A percentile compares a stretch with the other conserved stretches of the same genome.
Evolutionary conservation across 331 rosid genomes (phyloP).

Genomic region (Rosa hybrid): DNA sequence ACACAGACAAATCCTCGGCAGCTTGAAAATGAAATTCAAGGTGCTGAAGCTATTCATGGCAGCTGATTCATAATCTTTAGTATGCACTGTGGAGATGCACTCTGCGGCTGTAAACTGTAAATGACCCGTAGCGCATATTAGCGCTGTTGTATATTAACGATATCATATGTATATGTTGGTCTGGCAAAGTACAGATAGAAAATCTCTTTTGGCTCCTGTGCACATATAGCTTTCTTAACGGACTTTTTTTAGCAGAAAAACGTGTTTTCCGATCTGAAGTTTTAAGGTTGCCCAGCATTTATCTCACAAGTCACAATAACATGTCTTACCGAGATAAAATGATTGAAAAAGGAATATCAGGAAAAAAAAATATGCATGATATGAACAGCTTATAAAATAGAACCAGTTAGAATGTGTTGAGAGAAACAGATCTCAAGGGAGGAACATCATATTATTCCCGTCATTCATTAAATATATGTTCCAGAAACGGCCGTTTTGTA

Average conservation of each 20-base stretch:
- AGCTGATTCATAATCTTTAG: slow-evolving; percentile 16
- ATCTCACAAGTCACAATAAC: background rate
- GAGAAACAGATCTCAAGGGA: slow-evolving; percentile 35
- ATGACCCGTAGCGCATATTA: background rate
- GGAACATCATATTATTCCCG: slow-evolving; percentile 58
- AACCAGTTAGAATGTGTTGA: background rate
- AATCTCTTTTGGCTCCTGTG: background rate
- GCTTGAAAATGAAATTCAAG: slow-evolving; percentile 30
- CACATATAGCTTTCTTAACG: background rate
- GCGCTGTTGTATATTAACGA: background rate
- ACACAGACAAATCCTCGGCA: slow-evolving; percentile 35
- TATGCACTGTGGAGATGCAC: background rate
- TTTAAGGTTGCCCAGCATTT: background rate
- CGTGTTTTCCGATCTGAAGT: background rate
- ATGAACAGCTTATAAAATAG: background rate
- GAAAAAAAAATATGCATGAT: too few species aligned
- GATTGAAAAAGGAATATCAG: background rate
- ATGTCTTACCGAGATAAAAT: background rate
- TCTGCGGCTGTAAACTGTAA: slow-evolving; percentile 19
- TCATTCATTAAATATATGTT: slow-evolving; percentile 40
- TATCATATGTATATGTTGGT: background rate
- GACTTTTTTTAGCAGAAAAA: background rate
- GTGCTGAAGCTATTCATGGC: slow-evolving; percentile 24
- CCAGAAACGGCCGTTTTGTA: slow-evolving; percentile 55
- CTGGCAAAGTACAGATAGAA: background rate